Base-by-base conservation (phyloP, 2,329 filamentous ascomycete genomes). In the Pezicula carpinea region DNA sequence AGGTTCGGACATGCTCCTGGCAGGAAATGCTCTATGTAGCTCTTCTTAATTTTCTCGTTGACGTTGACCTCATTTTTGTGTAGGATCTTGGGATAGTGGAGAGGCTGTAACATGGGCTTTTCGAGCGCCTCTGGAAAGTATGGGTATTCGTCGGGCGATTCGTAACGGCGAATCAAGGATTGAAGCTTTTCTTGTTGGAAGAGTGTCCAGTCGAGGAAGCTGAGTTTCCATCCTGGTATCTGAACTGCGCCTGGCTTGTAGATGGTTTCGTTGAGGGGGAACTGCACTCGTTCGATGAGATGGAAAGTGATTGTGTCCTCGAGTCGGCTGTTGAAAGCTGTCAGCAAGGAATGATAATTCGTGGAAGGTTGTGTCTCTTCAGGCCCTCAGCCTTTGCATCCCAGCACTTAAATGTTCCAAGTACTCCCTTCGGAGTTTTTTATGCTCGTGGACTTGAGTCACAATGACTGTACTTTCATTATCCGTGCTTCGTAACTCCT, bases 261-360 rank as follows among this genome's bases (percentile, higher is more conserved):
- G 68, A 97, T 91, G 60, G 83, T 89, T 64, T 79, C 75, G 72
- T 96, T 97, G 55, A 95, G 78, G 4, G 92, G 89, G 68, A 97
- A 99, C 67, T 99, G 93, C n/a, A 92, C 92, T 34, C 93, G 85
- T 71, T 99, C 93, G 63, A 97, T 97, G 33, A 99, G 76, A 69
- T 96, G 87, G 69, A 95, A 96, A 56, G 89, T 95, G 64, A 99
- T 97, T 52, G 92, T 97, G 65, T 99, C 93, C 72, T 99, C 93
- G 15, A 97, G 79, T 17, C 93, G 93, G 63, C 93, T 99, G 62
- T 42, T 32, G 17, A 50, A 31, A 39, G 15, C 39, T 41, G 39
- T 41, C 51, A 47, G 47, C 26, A 11, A 29, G 26, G 10, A 29
- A 29, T 11, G 3, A 11, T 11, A 18, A n/a, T 46, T 40, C 10